Base-by-base conservation (phyloP, 352 stramenopile genomes). In the Globisporangium orthogonon region DNA sequence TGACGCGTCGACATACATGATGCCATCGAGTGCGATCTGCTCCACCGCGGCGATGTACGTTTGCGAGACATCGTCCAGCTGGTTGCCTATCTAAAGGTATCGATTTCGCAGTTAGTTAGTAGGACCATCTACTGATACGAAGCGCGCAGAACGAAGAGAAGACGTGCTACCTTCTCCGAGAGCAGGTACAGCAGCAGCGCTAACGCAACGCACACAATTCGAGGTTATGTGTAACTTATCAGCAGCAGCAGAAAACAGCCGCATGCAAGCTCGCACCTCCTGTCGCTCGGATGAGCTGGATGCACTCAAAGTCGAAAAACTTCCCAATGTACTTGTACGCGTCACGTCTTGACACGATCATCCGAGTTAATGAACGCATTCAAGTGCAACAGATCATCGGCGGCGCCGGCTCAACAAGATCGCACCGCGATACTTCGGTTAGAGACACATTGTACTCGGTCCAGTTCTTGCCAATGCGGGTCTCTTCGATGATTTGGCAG, bases 261-360 rank as follows among this genome's bases (percentile, higher is more conserved):
- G 33, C 1, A n/a, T n/a, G 33, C 1, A n/a, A 15, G 46, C 7
- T 29, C 52, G 35, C 73, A 92, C 85, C 85, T 17, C 86, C 86
- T 14, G 78, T 70, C 14, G 86, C 74, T 57, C 82, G 81, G 63
- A 95, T 90, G 49, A 91, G 73, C 50, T 87, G 67, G 45, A 66
- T 71, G 52, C 60, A 85, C 35, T 95, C 82, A 50, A 93, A 92
- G 55, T 95, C 73, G 47, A 95, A 93, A 56, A 78, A 88, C 52
- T 80, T 87, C 15, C 76, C 65, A 0, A 92, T 53, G 47, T 87
- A 91, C 44, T 82, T 78, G 56, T 77, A 76, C 18, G 70, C 66
- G 50, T 92, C 81, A 37, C 69, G 68, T 30, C 81, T 94, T 40
- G 13, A 30, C 3, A 52, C 33, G 33, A 37, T 3, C 14, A n/a